phyloP scores from a whole-genome alignment of 2,329 filamentous ascomycete genomes.

The Pseudocercospora fijiensis region DNA sequence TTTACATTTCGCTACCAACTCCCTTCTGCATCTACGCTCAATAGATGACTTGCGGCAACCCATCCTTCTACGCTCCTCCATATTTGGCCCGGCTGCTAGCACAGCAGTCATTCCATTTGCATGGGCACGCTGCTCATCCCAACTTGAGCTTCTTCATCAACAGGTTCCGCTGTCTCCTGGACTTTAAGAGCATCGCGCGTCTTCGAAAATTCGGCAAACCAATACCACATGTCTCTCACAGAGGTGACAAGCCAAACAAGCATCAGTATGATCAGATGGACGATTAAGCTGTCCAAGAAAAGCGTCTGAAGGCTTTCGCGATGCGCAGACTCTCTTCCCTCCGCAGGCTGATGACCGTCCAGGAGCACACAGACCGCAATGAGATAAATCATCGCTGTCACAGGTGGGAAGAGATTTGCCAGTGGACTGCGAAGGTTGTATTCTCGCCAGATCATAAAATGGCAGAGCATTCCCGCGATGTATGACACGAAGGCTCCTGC shows the following conservation, averaged over 20 bases:
- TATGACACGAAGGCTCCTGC: not conserved
- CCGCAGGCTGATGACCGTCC: not conserved
- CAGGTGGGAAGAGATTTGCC: not conserved
- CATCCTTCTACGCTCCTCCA: not conserved
- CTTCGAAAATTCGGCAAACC: not conserved
- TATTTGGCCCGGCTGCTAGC: not conserved
- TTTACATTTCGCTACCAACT: too few relatives aligned
- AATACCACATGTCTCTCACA: not conserved
- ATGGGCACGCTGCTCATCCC: not conserved
- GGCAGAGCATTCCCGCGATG: not conserved
- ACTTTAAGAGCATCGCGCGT: not conserved
- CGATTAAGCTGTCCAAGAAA: not conserved
- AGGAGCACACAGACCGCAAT: not conserved
- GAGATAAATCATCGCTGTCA: not conserved
- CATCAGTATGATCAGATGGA: not conserved
- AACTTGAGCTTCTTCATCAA: not conserved
- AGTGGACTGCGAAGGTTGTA: not conserved
- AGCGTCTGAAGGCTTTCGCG: not conserved
- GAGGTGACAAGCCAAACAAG: slow-evolving; percentile 1
- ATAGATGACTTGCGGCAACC: too few relatives aligned
- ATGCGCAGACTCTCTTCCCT: not conserved
- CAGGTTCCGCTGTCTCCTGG: not conserved
- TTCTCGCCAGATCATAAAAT: not conserved
- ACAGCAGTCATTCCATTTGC: not conserved
- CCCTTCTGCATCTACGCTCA: too few relatives aligned